Evolutionary conservation across 2,329 filamentous ascomycete genomes (phyloP).

Genomic region (Penicillium frequentans): DNA sequence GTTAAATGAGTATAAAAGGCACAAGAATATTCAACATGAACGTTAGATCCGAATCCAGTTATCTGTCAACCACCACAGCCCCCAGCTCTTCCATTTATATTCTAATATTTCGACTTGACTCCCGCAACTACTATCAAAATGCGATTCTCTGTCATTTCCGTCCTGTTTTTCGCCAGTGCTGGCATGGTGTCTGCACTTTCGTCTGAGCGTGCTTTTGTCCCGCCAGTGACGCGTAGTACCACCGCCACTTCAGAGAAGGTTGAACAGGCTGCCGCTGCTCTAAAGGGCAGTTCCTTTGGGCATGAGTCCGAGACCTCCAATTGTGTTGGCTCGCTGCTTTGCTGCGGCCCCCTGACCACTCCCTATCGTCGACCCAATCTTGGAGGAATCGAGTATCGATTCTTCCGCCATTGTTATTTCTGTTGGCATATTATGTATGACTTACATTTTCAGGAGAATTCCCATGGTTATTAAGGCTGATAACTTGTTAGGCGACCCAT

Average conservation of each 20-base stretch:
- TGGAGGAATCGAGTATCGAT: conserved; percentile 23
- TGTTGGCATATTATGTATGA: conserved; percentile 30
- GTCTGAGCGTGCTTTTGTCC: not conserved
- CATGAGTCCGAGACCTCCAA: conserved; percentile 11
- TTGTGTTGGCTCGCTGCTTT: conserved; percentile 25
- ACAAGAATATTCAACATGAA: too few species aligned
- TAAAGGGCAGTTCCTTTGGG: conserved; percentile 9
- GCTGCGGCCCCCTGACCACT: conserved; percentile 30
- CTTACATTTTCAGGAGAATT: not conserved
- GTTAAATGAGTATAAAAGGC: too few species aligned
- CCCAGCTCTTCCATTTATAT: too few species aligned
- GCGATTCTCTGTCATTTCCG: conserved; percentile 30
- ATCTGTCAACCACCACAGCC: too few species aligned
- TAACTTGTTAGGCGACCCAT: conserved; percentile 22
- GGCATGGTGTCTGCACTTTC: conserved; percentile 29
- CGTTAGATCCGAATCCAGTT: too few species aligned
- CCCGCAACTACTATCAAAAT: conserved; percentile 18
- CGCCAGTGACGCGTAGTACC: conserved; percentile 8
- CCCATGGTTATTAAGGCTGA: not conserved
- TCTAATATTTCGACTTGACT: too few species aligned
- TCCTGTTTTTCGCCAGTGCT: conserved; percentile 28
- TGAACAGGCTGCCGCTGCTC: conserved; percentile 7
- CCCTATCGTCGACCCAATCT: conserved; percentile 28
- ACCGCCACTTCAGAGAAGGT: conserved; percentile 9
- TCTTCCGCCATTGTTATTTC: conserved; percentile 27